Base-by-base conservation (phyloP, 2,329 filamentous ascomycete species). In the Diaporthe capsici region DNA sequence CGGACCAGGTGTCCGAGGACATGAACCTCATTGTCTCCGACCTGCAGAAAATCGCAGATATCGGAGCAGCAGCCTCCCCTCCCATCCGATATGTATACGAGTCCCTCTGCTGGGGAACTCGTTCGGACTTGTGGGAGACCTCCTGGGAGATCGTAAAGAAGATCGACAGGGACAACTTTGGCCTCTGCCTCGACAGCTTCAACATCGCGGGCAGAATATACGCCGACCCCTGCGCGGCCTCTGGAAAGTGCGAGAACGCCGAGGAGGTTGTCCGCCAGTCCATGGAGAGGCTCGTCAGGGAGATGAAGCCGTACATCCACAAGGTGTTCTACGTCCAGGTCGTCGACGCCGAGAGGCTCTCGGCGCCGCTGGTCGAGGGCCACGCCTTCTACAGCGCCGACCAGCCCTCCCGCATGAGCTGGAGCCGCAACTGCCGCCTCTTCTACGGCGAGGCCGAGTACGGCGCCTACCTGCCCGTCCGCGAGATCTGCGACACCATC, bases 241-340 rank as follows among this genome's bases (percentile, higher is more conserved):
- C 85, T 0, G 90, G 92, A 4, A 87, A 87, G 78, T 90, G 85
- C 0, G 78, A 83, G 0, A 86, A 90, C 76, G 92, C 90, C 10
- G 90, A 93, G 3, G 83, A 85, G 7, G 88, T 87, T 0, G 86
- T 94, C 1, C 81, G 83, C 10, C 84, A 85, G 1, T 92, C 92
- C 0, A 83, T 95, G 58, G 82, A 85, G 44, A 85, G 88, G 6
- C 84, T 95, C 8, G 82, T 91, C 0, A 78, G 85, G 1, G 85
- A 84, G 0, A 84, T 95, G 9, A 60, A 22, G 22, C 57, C 74
- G 17, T 90, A 94, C 76, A 86, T 90, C 2, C 82, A 84, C 57
- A 94, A 93, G 81, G 87, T 96, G 0, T 94, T 95, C 79, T 94
- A 94, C 79, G 87, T 96, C 1, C 94, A 96, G 81, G 88, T 96